Evolutionary conservation across 2,329 filamentous ascomycete genomes (phyloP), one percentile per base, ranked within the genome.

Genomic region (Teratosphaeria destructans): DNA sequence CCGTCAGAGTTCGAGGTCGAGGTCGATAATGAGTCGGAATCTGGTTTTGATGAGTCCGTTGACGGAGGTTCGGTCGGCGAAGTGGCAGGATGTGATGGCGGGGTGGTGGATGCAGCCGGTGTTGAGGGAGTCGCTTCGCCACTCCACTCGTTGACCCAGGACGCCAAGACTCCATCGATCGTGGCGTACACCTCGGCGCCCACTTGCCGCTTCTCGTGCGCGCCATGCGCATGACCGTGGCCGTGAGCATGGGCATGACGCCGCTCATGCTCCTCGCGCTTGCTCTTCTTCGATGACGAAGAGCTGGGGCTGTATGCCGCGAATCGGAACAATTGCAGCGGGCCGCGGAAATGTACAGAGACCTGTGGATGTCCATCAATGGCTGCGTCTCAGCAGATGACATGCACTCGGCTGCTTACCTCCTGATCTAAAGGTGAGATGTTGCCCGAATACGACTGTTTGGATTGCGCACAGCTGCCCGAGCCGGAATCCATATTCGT

Each of bases 311-410:
- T 80, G 73, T 90, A 92, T 58, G 85, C 84, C 11, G 87, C 88
- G 58, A 90, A 78, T 65, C 88, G 81, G 68, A 83, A 84, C 35
- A 92, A 70, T 47, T 81, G 75, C 65, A 89, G 72, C 1, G 88
- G 88, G 3, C 88, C 89, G 65, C 88, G 85, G 68, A 91, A 79
- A 71, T 90, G 85, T 62, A 89, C 73, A 1, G 87, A 89, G 34
- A 91, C 77, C 87, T 90, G 61, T 0, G 27, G 14, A 27, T 34
- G 49, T 54, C 12, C 52, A 32, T 35, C 52, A 54, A 35, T 32
- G 14, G 6, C n/a, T 54, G 52, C 11, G 16, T 32, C 27, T 35
- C 52, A 8, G 26, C 16, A 54, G 12, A 16, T 32, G 26, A 3
- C 23, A n/a, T 8, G 26, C 26, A 29, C 37, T 54, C 58, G 47